phyloP scores from a whole-genome alignment of 2,329 filamentous ascomycete genomes.

The Aspergillus persii region DNA sequence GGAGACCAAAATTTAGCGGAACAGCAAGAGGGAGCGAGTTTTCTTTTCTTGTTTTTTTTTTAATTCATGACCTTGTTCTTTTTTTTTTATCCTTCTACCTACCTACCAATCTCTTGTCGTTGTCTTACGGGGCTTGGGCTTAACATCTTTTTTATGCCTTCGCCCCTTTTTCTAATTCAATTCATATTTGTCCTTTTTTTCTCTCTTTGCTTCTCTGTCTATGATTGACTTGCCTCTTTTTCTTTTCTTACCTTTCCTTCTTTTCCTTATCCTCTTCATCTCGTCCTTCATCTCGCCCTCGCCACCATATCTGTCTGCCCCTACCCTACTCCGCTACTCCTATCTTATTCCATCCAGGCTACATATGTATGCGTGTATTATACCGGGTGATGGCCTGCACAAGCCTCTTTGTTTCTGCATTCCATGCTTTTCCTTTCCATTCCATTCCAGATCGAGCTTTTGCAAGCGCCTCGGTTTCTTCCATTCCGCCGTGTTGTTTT shows the following conservation, averaged over 20 bases:
- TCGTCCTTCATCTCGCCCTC: too few relatives aligned
- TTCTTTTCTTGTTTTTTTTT: background rate
- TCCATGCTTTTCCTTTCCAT: too few relatives aligned
- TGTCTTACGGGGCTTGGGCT: background rate
- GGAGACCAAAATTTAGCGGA: background rate
- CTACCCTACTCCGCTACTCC: background rate
- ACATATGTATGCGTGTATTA: constrained; percentile 2
- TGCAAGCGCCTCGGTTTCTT: background rate
- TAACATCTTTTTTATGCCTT: constrained; percentile 5
- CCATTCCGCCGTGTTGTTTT: background rate
- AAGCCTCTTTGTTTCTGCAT: background rate
- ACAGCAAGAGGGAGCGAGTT: background rate
- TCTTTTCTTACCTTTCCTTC: constrained; percentile 3
- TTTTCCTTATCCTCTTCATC: constrained; percentile 4
- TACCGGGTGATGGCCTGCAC: background rate
- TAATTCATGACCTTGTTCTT: constrained; percentile 4
- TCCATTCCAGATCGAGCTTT: too few relatives aligned
- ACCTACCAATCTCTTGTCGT: background rate
- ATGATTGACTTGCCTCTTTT: background rate
- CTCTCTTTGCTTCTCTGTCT: constrained; percentile 7
- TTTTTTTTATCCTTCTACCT: constrained; percentile 6
- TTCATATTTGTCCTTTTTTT: constrained; percentile 1
- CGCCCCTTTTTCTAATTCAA: background rate
- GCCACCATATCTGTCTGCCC: background rate
- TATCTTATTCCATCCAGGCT: background rate